Evolutionary conservation across 176 grass and related monocot species (phyloP), one percentile per base, ranked within the genome.

Genomic region (Avena insularis): DNA sequence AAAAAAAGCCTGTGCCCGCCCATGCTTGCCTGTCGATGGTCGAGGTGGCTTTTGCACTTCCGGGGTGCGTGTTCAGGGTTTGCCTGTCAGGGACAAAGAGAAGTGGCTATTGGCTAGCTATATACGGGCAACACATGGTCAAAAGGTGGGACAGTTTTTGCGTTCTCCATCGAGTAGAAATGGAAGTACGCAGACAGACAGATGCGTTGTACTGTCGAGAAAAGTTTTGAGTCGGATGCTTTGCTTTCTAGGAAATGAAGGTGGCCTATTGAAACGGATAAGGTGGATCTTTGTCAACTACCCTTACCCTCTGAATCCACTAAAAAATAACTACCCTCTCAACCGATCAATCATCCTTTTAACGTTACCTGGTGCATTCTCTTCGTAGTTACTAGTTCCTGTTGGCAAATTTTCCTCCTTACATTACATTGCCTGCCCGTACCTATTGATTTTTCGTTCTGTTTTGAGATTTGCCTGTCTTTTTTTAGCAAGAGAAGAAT

Each of bases 221-320:
- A 75, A 75, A 75, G 47, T 9, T 75, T 9, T 9, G 7, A 17
- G n/a, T 8, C 46, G 2, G 45, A 27, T 50, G n/a, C 11, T 50
- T 74, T 49, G 69, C 69, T 72, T 72, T 47, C 40, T 47, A 6
- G 38, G 23, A 50, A 74, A 74, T 74, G 71, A 49, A 73, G 71
- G 45, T 4, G 40, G 10, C 31, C 31, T 33, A 33, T 33, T 40
- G 38, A 40, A 40, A 40, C 38, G 38, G 38, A 40, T 40, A 5
- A 5, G 38, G 38, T 6, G 38, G 38, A 29, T 49, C 45, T 8
- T 74, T 74, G n/a, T 50, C 71, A 14, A 48, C 5, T 14, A n/a
- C 40, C 45, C 10, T 3, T 14, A n/a, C 40, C 45, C 10, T 3
- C 71, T 48, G 43, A 23, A 48, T 2, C 4, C 4, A 38, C 36